phyloP scores from a whole-genome alignment of 768 basidiomycete genomes.

The Termitomyces sp. region DNA sequence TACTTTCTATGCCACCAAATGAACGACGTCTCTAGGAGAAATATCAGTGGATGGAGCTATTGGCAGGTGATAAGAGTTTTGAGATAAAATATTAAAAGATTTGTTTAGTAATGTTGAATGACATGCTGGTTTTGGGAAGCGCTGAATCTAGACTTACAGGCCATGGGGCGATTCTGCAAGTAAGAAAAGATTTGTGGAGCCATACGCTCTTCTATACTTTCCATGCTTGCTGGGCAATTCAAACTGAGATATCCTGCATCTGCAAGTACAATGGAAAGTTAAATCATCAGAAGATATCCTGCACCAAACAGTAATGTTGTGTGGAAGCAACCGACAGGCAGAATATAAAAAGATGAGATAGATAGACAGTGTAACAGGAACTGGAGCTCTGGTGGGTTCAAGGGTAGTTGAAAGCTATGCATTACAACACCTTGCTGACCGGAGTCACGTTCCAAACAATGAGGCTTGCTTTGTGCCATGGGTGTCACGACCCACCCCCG shows the following conservation, averaged over 20 bases:
- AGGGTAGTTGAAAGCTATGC: slow-evolving; percentile 5
- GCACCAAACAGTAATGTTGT: background rate
- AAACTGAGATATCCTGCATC: background rate
- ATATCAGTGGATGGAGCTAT: background rate
- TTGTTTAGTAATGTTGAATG: background rate
- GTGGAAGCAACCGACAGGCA: background rate
- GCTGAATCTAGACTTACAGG: background rate
- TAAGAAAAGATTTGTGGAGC: background rate
- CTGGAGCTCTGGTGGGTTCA: too few species aligned
- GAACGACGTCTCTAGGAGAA: background rate
- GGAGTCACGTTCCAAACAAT: slow-evolving; percentile 5
- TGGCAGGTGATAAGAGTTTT: background rate
- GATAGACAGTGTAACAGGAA: background rate
- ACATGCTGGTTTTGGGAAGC: background rate
- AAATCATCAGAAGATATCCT: slow-evolving; percentile 1
- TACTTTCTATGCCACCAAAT: slow-evolving; percentile 8
- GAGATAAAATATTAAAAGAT: too few species aligned
- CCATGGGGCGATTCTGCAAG: background rate
- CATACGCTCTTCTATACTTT: background rate
- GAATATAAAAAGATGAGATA: background rate
- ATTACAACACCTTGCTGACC: background rate
- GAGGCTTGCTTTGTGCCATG: slow-evolving; percentile 10
- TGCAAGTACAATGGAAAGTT: background rate
- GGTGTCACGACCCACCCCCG: too few species aligned
- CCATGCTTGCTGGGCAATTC: background rate